Evolutionary conservation across 2,329 filamentous ascomycete species (phyloP).

Genomic region (Neurospora crassa): DNA sequence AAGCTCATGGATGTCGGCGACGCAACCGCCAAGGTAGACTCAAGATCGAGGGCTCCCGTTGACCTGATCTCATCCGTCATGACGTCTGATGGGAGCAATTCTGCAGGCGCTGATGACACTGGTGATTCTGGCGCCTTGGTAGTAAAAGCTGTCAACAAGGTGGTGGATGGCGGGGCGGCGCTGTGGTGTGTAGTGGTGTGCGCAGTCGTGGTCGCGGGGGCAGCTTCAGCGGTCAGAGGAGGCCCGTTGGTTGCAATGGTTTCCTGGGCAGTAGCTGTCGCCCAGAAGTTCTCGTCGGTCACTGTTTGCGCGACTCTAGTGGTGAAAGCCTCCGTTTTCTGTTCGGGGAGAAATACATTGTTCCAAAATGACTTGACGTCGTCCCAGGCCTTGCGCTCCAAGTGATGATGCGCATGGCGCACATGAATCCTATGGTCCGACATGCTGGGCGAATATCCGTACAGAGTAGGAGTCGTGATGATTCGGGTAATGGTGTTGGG

Average conservation of each 20-base stretch:
- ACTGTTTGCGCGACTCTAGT: neutral
- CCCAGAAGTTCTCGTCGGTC: neutral
- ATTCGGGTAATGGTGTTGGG: neutral
- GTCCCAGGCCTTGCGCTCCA: neutral
- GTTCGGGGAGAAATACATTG: neutral
- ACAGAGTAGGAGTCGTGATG: neutral
- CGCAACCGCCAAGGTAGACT: constrained; percentile 20
- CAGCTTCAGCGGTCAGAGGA: neutral
- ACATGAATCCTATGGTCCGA: neutral
- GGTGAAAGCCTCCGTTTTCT: neutral
- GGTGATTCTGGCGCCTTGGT: neutral
- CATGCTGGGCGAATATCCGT: neutral
- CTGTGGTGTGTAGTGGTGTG: neutral
- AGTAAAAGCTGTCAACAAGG: neutral
- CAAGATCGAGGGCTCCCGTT: neutral
- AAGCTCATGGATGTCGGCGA: neutral
- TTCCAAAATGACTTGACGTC: neutral
- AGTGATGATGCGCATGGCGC: neutral
- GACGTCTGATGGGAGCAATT: neutral
- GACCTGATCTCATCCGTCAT: neutral
- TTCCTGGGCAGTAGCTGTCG: neutral
- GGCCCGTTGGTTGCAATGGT: neutral
- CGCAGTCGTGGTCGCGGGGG: neutral
- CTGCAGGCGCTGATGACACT: neutral
- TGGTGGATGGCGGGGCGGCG: neutral